A percentile compares a stretch with the other conserved stretches of the same genome.
phyloP scores from a whole-genome alignment of 1,284 basidiomycete genomes.

The Sanghuangporus weigelae region DNA sequence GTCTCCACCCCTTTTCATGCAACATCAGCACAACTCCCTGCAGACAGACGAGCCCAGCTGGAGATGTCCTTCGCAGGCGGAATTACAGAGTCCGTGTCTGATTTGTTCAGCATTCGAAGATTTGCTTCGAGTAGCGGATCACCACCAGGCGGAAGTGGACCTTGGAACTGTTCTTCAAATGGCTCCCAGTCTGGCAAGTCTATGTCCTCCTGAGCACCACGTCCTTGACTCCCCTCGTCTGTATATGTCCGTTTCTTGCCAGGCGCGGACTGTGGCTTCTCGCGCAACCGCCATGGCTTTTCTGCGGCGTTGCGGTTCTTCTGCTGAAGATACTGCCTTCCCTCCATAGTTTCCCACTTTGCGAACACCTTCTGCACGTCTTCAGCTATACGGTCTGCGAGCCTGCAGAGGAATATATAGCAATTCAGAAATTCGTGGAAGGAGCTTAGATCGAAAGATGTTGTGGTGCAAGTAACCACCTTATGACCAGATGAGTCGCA shows the following conservation, averaged over 20 bases:
- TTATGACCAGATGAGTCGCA: background rate
- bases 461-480: background rate
- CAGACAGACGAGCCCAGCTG: background rate
- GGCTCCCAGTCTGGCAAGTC: background rate
- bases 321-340: background rate
- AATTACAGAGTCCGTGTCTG: background rate
- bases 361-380: background rate
- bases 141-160: background rate
- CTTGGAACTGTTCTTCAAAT: background rate
- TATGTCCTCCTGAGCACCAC: background rate
- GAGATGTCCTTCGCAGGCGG: background rate
- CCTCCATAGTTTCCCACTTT: background rate
- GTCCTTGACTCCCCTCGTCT: background rate
- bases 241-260: background rate
- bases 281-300: background rate
- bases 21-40: background rate
- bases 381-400: background rate
- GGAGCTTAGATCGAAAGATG: background rate
- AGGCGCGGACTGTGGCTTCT: background rate
- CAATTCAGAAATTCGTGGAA: background rate
- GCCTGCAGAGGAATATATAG: background rate
- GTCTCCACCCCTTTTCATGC: background rate
- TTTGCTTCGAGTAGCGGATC: background rate
- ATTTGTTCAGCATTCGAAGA: background rate
- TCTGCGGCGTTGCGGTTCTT: background rate